These are phyloP conservation scores for Lactifluus subvellereus DNA, from an alignment of 768 basidiomycete species.

Conservation along the genomic window DNA sequence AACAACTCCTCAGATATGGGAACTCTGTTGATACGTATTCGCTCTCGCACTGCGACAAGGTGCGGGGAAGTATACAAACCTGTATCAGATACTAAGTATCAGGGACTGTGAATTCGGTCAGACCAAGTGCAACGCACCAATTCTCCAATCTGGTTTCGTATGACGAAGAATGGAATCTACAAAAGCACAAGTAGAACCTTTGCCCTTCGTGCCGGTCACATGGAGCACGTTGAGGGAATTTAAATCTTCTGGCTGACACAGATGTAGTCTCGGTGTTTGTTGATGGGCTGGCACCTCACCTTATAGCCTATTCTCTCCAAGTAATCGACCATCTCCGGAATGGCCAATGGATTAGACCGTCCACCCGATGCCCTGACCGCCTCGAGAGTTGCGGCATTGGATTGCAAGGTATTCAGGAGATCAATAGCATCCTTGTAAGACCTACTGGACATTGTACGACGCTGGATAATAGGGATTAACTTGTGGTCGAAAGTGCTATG, in stretches of 20 bases:
- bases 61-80: constrained; percentile 97
- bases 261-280: constrained; percentile 18
- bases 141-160: constrained; percentile 67
- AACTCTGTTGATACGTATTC: constrained; percentile 87
- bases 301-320: constrained; percentile 78
- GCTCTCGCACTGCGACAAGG: constrained; percentile 89
- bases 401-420: constrained; percentile 74
- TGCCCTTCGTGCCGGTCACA: constrained; percentile 97
- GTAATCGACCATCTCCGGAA: constrained; percentile 90
- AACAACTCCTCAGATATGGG: constrained; percentile 88
- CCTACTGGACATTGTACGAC: constrained; percentile 51
- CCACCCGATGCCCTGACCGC: constrained; percentile 72
- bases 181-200: constrained; percentile 96
- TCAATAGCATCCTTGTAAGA: constrained; percentile 72
- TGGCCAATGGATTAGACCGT: constrained; percentile 51
- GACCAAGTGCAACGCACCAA: constrained; percentile 47
- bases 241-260: constrained; percentile 65
- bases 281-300: constrained; percentile 41
- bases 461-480: background rate
- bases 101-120: background rate
- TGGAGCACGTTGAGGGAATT: constrained; percentile 90
- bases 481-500: background rate
- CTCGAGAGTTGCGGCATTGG: constrained; percentile 89
- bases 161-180: constrained; percentile 79
- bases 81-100: constrained; percentile 29